Conservation (phyloP, 2,329 filamentous ascomycete genomes). For the Cytospora mali region DNA sequence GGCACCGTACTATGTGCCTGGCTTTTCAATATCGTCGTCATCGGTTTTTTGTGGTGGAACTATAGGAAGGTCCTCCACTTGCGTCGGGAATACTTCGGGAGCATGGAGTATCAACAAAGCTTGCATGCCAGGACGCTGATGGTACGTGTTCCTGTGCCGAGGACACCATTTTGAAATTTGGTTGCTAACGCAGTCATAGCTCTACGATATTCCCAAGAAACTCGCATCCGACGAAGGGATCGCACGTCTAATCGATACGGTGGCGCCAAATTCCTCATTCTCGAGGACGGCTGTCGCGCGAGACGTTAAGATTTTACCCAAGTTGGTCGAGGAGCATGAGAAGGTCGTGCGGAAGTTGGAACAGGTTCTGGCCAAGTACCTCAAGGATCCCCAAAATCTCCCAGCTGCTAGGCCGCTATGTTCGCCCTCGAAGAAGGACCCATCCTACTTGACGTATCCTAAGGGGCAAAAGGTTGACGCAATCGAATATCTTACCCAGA, state of each 20-base stretch:
- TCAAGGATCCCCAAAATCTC: slow-evolving; percentile 82
- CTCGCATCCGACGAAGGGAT: slow-evolving; percentile 84
- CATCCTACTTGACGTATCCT: slow-evolving; percentile 63
- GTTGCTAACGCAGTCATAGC: slow-evolving; percentile 47
- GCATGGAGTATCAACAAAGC: slow-evolving; percentile 83
- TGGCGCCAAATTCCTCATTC: slow-evolving; percentile 77
- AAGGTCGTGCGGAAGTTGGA: slow-evolving; percentile 81
- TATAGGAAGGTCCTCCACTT: slow-evolving; percentile 74
- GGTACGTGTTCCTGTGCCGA: slow-evolving; percentile 44
- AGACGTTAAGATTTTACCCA: slow-evolving; percentile 88
- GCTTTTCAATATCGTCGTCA: slow-evolving; percentile 73
- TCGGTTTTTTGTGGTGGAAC: slow-evolving; percentile 86
- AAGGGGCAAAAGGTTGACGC: slow-evolving; percentile 82
- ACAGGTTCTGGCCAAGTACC: slow-evolving; percentile 80
- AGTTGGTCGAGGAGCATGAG: slow-evolving; percentile 82
- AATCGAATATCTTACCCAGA: slow-evolving; percentile 86
- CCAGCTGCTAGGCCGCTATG: slow-evolving; percentile 78
- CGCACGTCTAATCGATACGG: slow-evolving; percentile 76
- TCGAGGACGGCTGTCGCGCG: slow-evolving; percentile 82
- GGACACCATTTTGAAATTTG: not conserved
- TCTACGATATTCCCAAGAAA: slow-evolving; percentile 82
- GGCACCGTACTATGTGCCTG: slow-evolving; percentile 61
- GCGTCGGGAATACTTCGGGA: slow-evolving; percentile 80
- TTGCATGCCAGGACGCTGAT: slow-evolving; percentile 75
- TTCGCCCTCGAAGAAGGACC: slow-evolving; percentile 78